Base-by-base conservation (phyloP, 2,329 filamentous ascomycete genomes). In the Sclerotiophoma versabilis region DNA sequence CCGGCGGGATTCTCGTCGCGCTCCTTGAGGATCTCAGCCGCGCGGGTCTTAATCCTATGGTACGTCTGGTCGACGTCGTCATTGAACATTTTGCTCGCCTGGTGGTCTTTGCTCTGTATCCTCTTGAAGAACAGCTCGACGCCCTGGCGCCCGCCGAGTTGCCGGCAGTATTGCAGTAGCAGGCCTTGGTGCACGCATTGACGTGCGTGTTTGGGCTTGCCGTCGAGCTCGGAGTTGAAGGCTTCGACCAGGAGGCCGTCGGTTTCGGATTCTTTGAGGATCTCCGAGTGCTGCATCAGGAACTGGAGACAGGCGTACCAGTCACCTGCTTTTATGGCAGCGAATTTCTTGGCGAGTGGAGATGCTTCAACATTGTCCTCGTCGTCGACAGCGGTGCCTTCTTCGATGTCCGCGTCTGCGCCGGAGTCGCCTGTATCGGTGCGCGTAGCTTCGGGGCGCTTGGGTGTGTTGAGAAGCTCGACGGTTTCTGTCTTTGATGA, bases 51-150 rank as follows among this genome's bases (percentile, higher is more conserved):
- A 75, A 99, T 98, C 48, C 88, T 87, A 67, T 82, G 81, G 76
- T 96, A 97, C 3, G 93, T 98, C 32, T 88, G 87, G 69, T 92
- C 89, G 37, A 99, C 93, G 73, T 99, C 95, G 75, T 96, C 93
- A 73, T 85, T 86, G 80, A 99, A 99, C 37, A 98, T 84, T 37
- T 91, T 92, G 68, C 90, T 88, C 6, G 95, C 96, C 77, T 96
- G 89, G 76, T 99, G 93, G 26, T 89, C 91, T 65, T 86, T 87
- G 3, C 90, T 96, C 19, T 90, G 95, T 74, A 99, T 93, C 53
- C 93, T 89, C 79, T 95, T 96, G 84, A 99, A 99, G 82, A 99
- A 99, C 25, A 98, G 79, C 5, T 86, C 84, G 8, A 97, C 92
- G 19, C 93, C 93, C 67, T 98, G 92, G 61, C 86, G 87, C 55